phyloP scores from a whole-genome alignment of 768 basidiomycete genomes.

The Gymnopilus junonius region DNA sequence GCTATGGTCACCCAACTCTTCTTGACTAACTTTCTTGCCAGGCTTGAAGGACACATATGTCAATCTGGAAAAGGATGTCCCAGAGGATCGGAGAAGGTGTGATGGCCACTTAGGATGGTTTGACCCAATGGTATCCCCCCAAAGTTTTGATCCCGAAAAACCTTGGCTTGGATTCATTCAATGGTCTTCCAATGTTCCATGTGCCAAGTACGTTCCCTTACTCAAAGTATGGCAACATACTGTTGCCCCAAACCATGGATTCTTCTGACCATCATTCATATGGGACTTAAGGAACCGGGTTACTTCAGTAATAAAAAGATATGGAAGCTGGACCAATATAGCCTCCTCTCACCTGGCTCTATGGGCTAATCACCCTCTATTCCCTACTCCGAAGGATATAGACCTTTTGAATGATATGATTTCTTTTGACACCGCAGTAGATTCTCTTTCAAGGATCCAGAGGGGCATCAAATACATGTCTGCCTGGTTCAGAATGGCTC shows the following conservation, averaged over 20 bases:
- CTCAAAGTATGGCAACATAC: not conserved
- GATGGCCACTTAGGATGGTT: constrained; percentile 20
- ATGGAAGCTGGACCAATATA: not conserved
- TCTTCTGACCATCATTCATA: not conserved
- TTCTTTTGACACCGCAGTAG: not conserved
- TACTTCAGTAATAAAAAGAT: not conserved
- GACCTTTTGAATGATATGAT: not conserved
- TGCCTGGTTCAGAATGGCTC: constrained; percentile 1
- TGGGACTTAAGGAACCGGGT: not conserved
- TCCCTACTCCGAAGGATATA: not conserved
- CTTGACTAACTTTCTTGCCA: constrained; percentile 10
- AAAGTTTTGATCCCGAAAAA: not conserved
- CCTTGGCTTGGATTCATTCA: constrained; percentile 9
- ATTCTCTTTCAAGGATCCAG: not conserved
- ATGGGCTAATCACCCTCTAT: not conserved
- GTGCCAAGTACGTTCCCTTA: not conserved
- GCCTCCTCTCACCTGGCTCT: not conserved
- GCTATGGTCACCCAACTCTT: constrained; percentile 8
- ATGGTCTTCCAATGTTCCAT: not conserved
- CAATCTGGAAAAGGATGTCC: not conserved
- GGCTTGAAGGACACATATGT: not conserved
- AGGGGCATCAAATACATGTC: not conserved
- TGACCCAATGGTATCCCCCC: constrained; percentile 16
- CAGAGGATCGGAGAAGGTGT: not conserved
- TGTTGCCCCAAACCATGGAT: not conserved